Evolutionary conservation across 2,329 filamentous ascomycete species (phyloP), one percentile per base, ranked within the genome.

Genomic region (Talaromyces atroroseus): DNA sequence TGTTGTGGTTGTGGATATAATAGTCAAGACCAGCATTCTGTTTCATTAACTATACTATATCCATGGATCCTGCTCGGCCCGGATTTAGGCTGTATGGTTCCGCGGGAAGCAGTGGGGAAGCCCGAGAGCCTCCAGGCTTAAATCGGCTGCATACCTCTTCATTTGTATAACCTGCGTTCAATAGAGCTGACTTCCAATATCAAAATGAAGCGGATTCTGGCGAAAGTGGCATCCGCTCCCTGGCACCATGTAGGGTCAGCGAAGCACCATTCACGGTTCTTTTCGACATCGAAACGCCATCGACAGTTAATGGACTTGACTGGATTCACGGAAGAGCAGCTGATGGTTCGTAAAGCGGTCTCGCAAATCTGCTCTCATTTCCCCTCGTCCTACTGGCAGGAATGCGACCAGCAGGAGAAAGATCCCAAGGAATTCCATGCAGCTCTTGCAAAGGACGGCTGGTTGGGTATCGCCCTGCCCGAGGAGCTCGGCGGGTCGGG

Each of bases 391-490:
- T 92, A 92, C 72, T 92, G 88, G 89, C 85, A 84, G 63, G 81
- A 87, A 53, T 85, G 78, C 61, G 89, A 94, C 66, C 82, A 89
- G 61, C 79, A 78, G 5, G 85, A 85, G 60, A 77, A 82, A 58
- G 88, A 92, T 68, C 90, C 89, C 0, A 80, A 82, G 51, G 88
- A 90, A 36, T 85, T 95, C 42, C 89, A 94, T 68, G 82, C 85
- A 0, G 87, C 87, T 0, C 72, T 94, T 8, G 86, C 89, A 7
- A 82, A 82, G 56, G 87, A 85, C 61, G 89, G 90, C 6, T 94
- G 88, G 88, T 80, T 94, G 42, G 89, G 89, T 2, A 91, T 92
- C 62, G 88, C 88, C 0, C 74, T 94, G 3, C 88, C 89, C 0
- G 87, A 91, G 66, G 77, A 82, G 0, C 79, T 90, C 0, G 89